Base-by-base conservation (phyloP, 352 stramenopile genomes). In the Hyaloperonospora brassicae region DNA sequence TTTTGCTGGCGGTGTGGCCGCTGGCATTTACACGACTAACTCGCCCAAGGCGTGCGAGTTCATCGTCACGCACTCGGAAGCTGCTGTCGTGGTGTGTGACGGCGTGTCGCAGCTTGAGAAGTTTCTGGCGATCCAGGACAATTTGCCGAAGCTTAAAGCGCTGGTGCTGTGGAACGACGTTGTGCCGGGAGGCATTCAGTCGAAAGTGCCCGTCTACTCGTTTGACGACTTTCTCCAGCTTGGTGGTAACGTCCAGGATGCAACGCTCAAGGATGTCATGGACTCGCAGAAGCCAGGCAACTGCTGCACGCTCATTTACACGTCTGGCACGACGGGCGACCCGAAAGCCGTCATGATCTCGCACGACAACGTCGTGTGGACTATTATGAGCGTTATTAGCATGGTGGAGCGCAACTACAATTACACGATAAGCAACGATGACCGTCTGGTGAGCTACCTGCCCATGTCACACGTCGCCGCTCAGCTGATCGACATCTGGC, bases 341-440 rank as follows among this genome's bases (percentile, higher is more conserved):
- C 94, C 94, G n/a, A 98, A 98, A 73, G 93, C 88, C 23, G 94
- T 98, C 24, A 98, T 98, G 93, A 91, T 98, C 55, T 96, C 84
- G 44, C 88, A 98, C 74, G 91, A 97, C 70, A 98, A 97, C 66
- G 70, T 98, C 11, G 80, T 80, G 5, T 96, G 82, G 84, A 95
- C 82, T 21, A 82, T 89, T 46, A 50, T 64, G 36, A 79, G 68
- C 44, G 76, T 93, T 52, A 51, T 85, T 2, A 58, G 48, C 30
- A 81, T 85, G 70, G 66, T 91, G 40, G 72, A 86, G 54, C 65
- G 61, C 38, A 75, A 81, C 54, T 80, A 81, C 48, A 68, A 70
- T 47, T 42, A 80, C 42, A 21, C 82, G 22, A 76, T 93, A 52
- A 50, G 65, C 64, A 86, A 84, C 59, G 55, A 55, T 5, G 73